Conservation (phyloP, 2,329 filamentous ascomycete genomes). For the Lachnellula willkommii region DNA sequence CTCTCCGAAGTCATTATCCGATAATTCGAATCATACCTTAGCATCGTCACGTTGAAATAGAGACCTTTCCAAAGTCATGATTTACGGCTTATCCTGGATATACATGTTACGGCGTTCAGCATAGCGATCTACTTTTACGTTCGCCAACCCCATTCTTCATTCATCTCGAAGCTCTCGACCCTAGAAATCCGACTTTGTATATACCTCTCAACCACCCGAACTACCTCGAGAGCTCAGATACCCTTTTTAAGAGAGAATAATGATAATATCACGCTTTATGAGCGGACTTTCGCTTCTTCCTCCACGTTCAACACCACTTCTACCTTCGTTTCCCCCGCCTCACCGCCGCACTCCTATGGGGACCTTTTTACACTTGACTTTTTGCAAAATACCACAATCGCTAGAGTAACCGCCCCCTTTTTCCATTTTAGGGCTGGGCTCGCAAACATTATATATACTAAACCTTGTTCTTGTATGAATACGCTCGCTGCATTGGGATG, state of each 20-base stretch:
- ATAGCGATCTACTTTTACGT: conserved; percentile 21
- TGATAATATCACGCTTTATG: conserved; percentile 8
- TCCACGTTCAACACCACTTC: background rate
- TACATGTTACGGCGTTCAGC: conserved; percentile 29
- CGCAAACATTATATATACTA: background rate
- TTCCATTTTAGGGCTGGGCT: conserved; percentile 1
- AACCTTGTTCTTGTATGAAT: background rate
- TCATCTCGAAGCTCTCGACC: conserved; percentile 13
- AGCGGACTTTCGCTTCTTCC: conserved; percentile 5
- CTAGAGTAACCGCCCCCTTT: conserved; percentile 30
- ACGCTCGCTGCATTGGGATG: background rate
- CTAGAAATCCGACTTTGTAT: conserved; percentile 23
- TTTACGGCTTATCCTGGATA: conserved; percentile 26
- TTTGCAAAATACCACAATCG: conserved; percentile 24
- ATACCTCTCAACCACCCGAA: conserved; percentile 10
- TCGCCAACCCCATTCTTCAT: conserved; percentile 17
- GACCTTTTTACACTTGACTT: conserved; percentile 1
- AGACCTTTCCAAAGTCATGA: conserved; percentile 19
- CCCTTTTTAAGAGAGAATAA: background rate
- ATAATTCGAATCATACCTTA: conserved; percentile 14
- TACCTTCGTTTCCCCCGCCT: conserved; percentile 15
- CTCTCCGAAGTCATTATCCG: conserved; percentile 28
- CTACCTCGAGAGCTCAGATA: background rate
- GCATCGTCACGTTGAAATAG: conserved; percentile 20
- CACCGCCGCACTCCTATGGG: background rate